Evolutionary conservation across 1,139 yeast species (phyloP).

Genomic region (Suhomyces chickasaworum): DNA sequence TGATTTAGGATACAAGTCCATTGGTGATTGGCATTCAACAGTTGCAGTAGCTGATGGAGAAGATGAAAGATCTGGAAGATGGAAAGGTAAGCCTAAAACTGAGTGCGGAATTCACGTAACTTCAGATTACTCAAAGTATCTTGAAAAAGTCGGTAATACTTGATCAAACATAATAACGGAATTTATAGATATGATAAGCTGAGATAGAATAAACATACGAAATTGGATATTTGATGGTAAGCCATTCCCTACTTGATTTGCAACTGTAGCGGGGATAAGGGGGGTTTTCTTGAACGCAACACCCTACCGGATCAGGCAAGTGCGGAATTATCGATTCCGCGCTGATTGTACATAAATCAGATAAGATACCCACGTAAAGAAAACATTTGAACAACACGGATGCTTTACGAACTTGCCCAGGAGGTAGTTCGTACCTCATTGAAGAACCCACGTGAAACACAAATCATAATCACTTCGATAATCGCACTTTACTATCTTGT

Average conservation of each 20-base stretch:
- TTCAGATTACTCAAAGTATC: conserved; percentile 63
- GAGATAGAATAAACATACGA: not conserved
- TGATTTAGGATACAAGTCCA: conserved; percentile 84
- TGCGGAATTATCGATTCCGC: conserved; percentile 6
- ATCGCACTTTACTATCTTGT: conserved; percentile 31
- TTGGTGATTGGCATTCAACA: conserved; percentile 97
- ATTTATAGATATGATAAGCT: not conserved
- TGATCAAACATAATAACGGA: not conserved
- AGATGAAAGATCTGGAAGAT: conserved; percentile 93
- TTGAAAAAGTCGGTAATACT: not conserved
- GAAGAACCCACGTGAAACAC: conserved; percentile 2
- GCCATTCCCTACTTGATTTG: not conserved
- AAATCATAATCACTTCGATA: not conserved
- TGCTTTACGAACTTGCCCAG: conserved; percentile 5
- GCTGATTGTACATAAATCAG: not conserved
- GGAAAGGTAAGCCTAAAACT: conserved; percentile 92
- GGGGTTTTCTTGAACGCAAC: conserved; percentile 1
- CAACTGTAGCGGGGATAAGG: not conserved
- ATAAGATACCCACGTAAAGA: not conserved
- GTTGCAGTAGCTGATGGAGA: conserved; percentile 87
- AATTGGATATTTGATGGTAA: not conserved
- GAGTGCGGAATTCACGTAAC: conserved; percentile 96
- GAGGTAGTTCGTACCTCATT: not conserved
- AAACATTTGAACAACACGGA: not conserved
- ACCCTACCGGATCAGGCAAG: conserved; percentile 5